Evolutionary conservation across 371 early-diverging fungal species (phyloP).

Genomic region (Mortierella sp.): DNA sequence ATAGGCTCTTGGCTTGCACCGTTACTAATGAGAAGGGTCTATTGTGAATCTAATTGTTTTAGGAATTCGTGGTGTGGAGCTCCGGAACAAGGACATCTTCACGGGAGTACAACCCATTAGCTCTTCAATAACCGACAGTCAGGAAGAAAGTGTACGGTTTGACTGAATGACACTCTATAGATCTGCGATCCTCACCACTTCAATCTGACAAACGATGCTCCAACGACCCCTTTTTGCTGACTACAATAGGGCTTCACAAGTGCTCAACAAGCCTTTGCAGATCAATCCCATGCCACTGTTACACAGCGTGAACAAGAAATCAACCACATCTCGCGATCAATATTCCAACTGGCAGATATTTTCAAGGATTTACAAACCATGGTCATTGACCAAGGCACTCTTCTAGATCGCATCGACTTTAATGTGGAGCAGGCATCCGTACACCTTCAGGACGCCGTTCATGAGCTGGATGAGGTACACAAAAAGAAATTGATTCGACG

Average conservation of each 20-base stretch:
- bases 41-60: background rate
- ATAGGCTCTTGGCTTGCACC: too few relatives aligned
- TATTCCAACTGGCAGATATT: conserved; percentile 89
- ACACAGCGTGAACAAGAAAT: conserved; percentile 91
- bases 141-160: conserved; percentile 57
- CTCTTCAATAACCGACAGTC: conserved; percentile 34
- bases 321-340: conserved; percentile 92
- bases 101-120: conserved; percentile 47
- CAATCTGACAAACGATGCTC: too few relatives aligned
- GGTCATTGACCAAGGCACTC: conserved; percentile 97
- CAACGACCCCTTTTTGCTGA: too few relatives aligned
- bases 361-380: conserved; percentile 93
- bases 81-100: conserved; percentile 51
- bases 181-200: background rate
- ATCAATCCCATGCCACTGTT: conserved; percentile 72
- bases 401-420: conserved; percentile 97
- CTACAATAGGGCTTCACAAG: conserved; percentile 88
- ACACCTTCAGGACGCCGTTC: conserved; percentile 85
- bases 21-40: background rate
- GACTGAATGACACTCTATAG: background rate
- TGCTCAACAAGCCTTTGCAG: conserved; percentile 81
- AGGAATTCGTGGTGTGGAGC: conserved; percentile 52
- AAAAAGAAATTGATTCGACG: background rate
- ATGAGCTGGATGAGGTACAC: conserved; percentile 84
- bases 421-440: conserved; percentile 90